These are phyloP conservation scores for Mucor sp. DNA, from an alignment of 371 early-diverging fungal genomes.

Conservation along the genomic window DNA sequence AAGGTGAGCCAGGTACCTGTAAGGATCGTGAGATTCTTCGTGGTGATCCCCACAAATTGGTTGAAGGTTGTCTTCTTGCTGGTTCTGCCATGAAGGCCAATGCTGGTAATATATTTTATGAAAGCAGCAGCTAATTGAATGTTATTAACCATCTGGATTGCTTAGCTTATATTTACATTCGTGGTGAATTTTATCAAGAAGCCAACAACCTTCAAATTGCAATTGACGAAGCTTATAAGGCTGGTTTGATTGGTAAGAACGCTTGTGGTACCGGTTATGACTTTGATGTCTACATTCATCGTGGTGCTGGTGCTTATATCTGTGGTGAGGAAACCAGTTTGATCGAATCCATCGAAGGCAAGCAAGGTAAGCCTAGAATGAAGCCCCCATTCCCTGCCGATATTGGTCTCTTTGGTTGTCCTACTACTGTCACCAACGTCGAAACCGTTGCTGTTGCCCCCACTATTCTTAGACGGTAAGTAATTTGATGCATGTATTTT, in stretches of 20 bases:
- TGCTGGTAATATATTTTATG: slow-evolving; percentile 60
- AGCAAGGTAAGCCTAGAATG: slow-evolving; percentile 96
- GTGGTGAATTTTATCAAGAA: slow-evolving; percentile 98
- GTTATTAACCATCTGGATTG: not conserved
- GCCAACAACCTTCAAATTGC: slow-evolving; percentile 93
- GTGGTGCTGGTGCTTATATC: slow-evolving; percentile 98
- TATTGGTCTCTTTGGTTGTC: slow-evolving; percentile 97
- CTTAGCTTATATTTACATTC: slow-evolving; percentile 94
- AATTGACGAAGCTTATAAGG: slow-evolving; percentile 93
- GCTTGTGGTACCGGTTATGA: slow-evolving; percentile 96
- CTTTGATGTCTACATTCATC: slow-evolving; percentile 96
- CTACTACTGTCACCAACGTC: slow-evolving; percentile 97
- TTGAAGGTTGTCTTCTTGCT: slow-evolving; percentile 96
- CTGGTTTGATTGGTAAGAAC: slow-evolving; percentile 96
- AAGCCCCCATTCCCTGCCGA: slow-evolving; percentile 99
- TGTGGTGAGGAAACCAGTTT: slow-evolving; percentile 98
- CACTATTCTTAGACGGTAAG: slow-evolving; percentile 84
- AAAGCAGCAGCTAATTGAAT: not conserved
- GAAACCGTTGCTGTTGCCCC: slow-evolving; percentile 98
- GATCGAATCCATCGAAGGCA: slow-evolving; percentile 97
- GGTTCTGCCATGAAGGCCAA: slow-evolving; percentile 97
- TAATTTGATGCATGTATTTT: not conserved
- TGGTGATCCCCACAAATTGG: slow-evolving; percentile 96
- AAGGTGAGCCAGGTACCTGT: slow-evolving; percentile 99
- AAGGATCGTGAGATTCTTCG: slow-evolving; percentile 99